Percentiles rank a stretch among this genome's conserved stretches.
These are phyloP conservation scores for Vanilla planifolia DNA, from an alignment of 106 monocot species.

Conservation along the genomic window DNA sequence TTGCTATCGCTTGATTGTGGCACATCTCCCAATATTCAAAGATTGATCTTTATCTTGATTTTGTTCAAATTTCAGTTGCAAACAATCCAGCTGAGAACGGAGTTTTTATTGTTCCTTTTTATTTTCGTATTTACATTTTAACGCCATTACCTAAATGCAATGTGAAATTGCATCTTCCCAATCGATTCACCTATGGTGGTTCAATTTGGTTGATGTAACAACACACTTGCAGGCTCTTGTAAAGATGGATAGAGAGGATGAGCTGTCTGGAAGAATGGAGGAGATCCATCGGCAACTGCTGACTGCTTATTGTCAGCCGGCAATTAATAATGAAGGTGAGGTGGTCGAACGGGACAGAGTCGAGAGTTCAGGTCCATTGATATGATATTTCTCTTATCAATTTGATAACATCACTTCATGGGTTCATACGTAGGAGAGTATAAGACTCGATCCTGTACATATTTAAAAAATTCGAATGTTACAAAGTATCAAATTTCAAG, in stretches of 20 bases:
- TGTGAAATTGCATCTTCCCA: no score
- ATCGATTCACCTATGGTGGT: not conserved
- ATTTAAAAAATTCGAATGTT: no score
- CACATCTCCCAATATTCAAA: not conserved
- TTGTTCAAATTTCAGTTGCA: not conserved
- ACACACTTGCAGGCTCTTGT: conserved; percentile 54
- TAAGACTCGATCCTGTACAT: no score
- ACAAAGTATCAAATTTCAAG: no score
- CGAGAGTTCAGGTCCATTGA: not conserved
- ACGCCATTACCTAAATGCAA: no score
- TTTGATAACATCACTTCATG: no score
- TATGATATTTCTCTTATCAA: no score
- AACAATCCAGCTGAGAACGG: no score
- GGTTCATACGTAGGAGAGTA: no score
- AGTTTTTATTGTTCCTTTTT: no score
- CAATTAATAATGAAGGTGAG: not conserved
- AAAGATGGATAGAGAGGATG: conserved; percentile 74
- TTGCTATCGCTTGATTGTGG: not conserved
- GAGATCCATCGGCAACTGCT: conserved; percentile 47
- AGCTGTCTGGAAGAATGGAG: conserved; percentile 59
- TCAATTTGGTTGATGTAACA: not conserved
- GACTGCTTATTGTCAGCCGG: conserved; percentile 54
- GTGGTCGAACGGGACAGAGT: not conserved
- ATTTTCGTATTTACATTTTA: no score
- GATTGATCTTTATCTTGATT: not conserved